A percentile compares a stretch with the other conserved stretches of the same genome.
These are phyloP conservation scores for Dendryphion nanum DNA, from an alignment of 2,329 filamentous ascomycete species.

Conservation along the genomic window DNA sequence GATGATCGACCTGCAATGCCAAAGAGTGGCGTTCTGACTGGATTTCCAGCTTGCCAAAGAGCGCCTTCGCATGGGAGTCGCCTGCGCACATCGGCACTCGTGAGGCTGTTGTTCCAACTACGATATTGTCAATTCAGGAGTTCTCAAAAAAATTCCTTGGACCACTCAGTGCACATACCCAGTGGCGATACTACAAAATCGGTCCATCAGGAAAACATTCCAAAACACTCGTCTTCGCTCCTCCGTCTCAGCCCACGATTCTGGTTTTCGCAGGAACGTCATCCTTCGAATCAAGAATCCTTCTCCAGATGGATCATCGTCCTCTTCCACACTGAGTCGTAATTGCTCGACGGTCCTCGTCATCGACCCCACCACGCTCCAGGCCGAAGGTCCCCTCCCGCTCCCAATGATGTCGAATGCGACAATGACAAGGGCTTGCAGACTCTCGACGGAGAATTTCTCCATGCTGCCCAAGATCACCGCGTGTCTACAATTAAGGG, in stretches of 20 bases:
- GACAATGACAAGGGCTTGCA: constrained; percentile 35
- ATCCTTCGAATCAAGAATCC: constrained; percentile 35
- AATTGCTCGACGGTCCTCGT: constrained; percentile 37
- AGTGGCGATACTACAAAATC: constrained; percentile 37
- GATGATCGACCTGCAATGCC: constrained; percentile 37
- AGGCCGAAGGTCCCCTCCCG: constrained; percentile 34
- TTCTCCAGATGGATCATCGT: constrained; percentile 9
- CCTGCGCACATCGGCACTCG: constrained; percentile 31
- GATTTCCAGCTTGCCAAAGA: constrained; percentile 25
- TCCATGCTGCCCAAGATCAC: constrained; percentile 36
- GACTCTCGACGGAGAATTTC: constrained; percentile 33
- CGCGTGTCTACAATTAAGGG: constrained; percentile 10
- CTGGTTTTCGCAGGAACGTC: constrained; percentile 31
- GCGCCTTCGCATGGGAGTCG: constrained; percentile 36
- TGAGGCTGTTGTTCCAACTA: constrained; percentile 34
- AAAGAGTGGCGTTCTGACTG: constrained; percentile 40
- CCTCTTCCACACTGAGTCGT: constrained; percentile 31
- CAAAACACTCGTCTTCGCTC: constrained; percentile 39
- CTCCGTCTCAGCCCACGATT: constrained; percentile 34
- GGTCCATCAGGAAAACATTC: constrained; percentile 39
- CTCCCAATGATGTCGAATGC: constrained; percentile 37
- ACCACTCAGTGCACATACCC: constrained; percentile 8
- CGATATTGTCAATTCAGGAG: neutral
- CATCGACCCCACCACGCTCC: constrained; percentile 36
- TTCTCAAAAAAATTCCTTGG: too few relatives aligned